Conservation (phyloP, 2,329 filamentous ascomycete species). For the Cordyceps javanica region DNA sequence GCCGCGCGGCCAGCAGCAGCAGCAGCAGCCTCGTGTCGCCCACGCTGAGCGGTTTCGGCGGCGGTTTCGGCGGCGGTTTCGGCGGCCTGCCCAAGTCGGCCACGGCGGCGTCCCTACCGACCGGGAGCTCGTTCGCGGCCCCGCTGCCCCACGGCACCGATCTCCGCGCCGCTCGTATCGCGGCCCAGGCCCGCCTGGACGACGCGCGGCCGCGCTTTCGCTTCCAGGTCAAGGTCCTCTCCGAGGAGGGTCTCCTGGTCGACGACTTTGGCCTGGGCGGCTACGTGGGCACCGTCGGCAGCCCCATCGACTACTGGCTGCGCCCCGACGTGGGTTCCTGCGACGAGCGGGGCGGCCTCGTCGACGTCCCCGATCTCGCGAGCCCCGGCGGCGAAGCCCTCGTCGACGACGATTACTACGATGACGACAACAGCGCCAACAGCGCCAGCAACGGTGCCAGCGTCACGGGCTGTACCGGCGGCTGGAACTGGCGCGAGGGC, state of each 20-base stretch:
- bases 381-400: constrained; percentile 41
- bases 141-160: constrained; percentile 33
- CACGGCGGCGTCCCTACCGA: constrained; percentile 28
- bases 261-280: constrained; percentile 52
- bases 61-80: too few relatives aligned
- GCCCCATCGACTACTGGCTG: constrained; percentile 55
- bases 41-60: too few relatives aligned
- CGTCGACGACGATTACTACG: constrained; percentile 19
- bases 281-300: constrained; percentile 55
- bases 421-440: neutral
- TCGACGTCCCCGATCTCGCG: constrained; percentile 46
- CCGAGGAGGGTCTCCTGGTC: constrained; percentile 43
- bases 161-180: constrained; percentile 48
- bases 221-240: constrained; percentile 53
- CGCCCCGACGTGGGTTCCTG: constrained; percentile 49
- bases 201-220: constrained; percentile 46
- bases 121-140: constrained; percentile 7
- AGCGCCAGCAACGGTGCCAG: neutral
- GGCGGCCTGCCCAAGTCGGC: constrained; percentile 29
- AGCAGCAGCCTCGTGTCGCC: constrained; percentile 13
- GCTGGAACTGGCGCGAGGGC: constrained; percentile 38
- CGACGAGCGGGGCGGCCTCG: constrained; percentile 51
- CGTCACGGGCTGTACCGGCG: constrained; percentile 33
- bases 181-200: constrained; percentile 61
- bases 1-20: constrained; percentile 20